phyloP scores from a whole-genome alignment of 371 early-diverging fungal species.

The Apophysomyces elegans region DNA sequence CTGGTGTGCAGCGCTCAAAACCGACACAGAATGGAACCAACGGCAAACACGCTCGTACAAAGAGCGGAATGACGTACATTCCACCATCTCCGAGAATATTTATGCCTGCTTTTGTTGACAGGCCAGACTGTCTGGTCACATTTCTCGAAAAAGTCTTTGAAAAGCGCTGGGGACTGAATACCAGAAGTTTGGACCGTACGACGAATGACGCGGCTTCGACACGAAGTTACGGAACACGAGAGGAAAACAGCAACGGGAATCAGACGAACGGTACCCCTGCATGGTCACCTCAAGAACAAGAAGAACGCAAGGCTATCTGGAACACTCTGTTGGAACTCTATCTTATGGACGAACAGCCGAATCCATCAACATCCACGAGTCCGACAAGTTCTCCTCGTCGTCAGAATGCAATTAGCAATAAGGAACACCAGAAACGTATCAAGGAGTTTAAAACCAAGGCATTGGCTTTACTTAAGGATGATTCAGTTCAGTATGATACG shows the following conservation, averaged over 20 bases:
- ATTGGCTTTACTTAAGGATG: constrained; percentile 44
- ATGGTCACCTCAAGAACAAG: constrained; percentile 48
- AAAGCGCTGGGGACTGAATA: constrained; percentile 49
- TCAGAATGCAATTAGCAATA: background rate
- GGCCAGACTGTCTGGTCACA: constrained; percentile 69
- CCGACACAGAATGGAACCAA: constrained; percentile 17
- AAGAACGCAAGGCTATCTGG: constrained; percentile 77
- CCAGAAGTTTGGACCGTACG: constrained; percentile 13
- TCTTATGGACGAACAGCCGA: constrained; percentile 58
- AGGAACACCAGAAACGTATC: constrained; percentile 31
- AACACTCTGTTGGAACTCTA: constrained; percentile 92
- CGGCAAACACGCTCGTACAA: constrained; percentile 16
- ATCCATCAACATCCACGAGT: constrained; percentile 8
- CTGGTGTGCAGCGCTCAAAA: background rate
- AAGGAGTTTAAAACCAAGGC: constrained; percentile 47
- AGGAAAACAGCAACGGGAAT: constrained; percentile 14
- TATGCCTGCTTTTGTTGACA: constrained; percentile 77
- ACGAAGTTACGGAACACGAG: constrained; percentile 20
- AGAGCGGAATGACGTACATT: constrained; percentile 34
- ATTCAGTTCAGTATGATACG: constrained; percentile 75
- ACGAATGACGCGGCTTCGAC: constrained; percentile 25
- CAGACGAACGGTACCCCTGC: constrained; percentile 23
- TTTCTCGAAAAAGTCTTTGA: constrained; percentile 77
- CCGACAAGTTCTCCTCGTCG: background rate
- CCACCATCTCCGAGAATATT: constrained; percentile 64